Percentiles rank a stretch among this genome's conserved stretches.
Conservation (phyloP, 495 filamentous ascomycete species). For the Penicillium paxilli region DNA sequence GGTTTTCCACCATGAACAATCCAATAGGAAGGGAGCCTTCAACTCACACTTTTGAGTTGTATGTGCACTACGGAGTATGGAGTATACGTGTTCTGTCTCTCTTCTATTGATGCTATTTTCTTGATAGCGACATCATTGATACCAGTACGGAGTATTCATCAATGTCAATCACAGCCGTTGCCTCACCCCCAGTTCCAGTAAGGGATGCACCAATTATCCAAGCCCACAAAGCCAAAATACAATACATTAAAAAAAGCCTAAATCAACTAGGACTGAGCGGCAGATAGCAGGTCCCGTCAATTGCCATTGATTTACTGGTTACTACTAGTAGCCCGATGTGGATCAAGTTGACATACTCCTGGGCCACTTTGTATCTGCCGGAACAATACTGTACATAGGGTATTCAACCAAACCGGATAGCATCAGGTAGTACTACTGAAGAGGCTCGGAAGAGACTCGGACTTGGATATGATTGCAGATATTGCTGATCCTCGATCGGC, state of each 20-base stretch:
- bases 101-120: background rate
- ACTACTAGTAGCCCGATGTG: background rate
- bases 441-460: too few relatives aligned
- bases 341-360: background rate
- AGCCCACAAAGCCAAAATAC: constrained; percentile 6
- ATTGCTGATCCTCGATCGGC: too few relatives aligned
- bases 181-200: background rate
- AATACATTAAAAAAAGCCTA: background rate
- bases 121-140: background rate
- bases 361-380: background rate
- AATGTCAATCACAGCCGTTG: background rate
- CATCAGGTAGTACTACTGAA: too few relatives aligned
- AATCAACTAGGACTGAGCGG: background rate
- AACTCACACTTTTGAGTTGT: background rate
- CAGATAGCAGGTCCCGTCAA: background rate
- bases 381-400: background rate
- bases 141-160: too few relatives aligned
- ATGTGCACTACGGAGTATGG: background rate
- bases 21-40: constrained; percentile 4
- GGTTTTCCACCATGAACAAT: constrained; percentile 1
- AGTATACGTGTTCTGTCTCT: background rate
- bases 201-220: constrained; percentile 5
- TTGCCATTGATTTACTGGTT: background rate
- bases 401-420: constrained; percentile 21
- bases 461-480: background rate